phyloP scores from a whole-genome alignment of 768 basidiomycete genomes.

The Clathrus columnatus region DNA sequence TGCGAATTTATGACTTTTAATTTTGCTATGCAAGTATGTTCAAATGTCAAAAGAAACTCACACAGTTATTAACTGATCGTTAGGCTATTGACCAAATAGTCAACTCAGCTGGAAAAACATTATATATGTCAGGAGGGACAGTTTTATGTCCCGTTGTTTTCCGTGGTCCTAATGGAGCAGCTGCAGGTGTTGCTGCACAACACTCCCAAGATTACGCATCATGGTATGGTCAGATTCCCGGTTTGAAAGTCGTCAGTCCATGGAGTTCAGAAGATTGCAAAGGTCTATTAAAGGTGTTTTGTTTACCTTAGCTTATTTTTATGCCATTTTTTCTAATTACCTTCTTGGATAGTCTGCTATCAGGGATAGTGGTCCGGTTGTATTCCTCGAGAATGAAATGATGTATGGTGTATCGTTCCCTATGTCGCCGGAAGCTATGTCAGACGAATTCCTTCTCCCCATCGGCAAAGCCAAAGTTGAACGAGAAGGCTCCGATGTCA shows the following conservation, averaged over 20 bases:
- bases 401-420: constrained; percentile 97
- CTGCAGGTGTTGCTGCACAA: constrained; percentile 92
- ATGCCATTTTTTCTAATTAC: neutral
- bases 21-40: constrained; percentile 83
- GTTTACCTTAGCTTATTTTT: neutral
- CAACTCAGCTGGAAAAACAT: constrained; percentile 99
- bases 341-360: constrained; percentile 64
- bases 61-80: neutral
- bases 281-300: constrained; percentile 82
- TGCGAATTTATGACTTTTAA: constrained; percentile 99
- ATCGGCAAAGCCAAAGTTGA: constrained; percentile 98
- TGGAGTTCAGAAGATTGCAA: constrained; percentile 99
- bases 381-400: constrained; percentile 99
- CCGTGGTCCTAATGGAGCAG: constrained; percentile 99
- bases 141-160: constrained; percentile 98
- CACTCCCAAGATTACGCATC: constrained; percentile 97
- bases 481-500: constrained; percentile 85
- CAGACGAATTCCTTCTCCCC: constrained; percentile 88
- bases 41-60: too few relatives aligned
- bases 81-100: constrained; percentile 98
- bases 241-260: constrained; percentile 94
- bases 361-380: constrained; percentile 95
- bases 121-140: constrained; percentile 99
- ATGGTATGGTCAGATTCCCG: constrained; percentile 90
- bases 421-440: constrained; percentile 90